Evolutionary conservation across 805 yeast genomes (phyloP).

Genomic region (Schwanniomyces occidentalis): DNA sequence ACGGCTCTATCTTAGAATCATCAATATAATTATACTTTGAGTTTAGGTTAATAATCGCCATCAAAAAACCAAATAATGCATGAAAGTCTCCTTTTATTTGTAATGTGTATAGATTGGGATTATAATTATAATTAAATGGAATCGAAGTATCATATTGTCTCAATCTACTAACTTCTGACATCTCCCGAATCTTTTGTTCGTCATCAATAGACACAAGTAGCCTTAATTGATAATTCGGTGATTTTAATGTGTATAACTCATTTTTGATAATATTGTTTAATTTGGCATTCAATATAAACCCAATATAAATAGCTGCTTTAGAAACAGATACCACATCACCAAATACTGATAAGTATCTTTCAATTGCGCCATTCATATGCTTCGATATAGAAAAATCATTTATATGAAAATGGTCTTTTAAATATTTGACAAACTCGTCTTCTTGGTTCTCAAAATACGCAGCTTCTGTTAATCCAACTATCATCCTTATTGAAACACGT

Average conservation of each 20-base stretch:
- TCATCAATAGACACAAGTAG: constrained; percentile 6
- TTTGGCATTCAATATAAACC: constrained; percentile 24
- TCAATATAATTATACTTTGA: constrained; percentile 10
- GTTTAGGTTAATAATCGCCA: not conserved
- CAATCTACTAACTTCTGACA: constrained; percentile 1
- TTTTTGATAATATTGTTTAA: constrained; percentile 24
- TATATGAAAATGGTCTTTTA: constrained; percentile 22
- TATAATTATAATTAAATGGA: constrained; percentile 7
- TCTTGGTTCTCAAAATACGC: constrained; percentile 17
- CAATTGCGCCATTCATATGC: constrained; percentile 25
- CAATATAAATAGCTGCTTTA: constrained; percentile 25
- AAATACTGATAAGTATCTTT: constrained; percentile 28
- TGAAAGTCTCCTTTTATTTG: constrained; percentile 20
- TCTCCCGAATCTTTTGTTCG: constrained; percentile 1
- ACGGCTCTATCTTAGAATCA: constrained; percentile 13
- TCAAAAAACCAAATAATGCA: constrained; percentile 17
- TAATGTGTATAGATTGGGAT: constrained; percentile 7
- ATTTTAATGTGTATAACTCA: constrained; percentile 32
- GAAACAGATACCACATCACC: constrained; percentile 24
- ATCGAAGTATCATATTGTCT: constrained; percentile 9
- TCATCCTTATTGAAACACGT: constrained; percentile 10
- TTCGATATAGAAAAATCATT: constrained; percentile 22
- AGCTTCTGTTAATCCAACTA: constrained; percentile 26
- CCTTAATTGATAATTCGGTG: constrained; percentile 24
- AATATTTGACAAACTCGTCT: constrained; percentile 8